Evolutionary conservation across 768 basidiomycete genomes (phyloP), one percentile per base, ranked within the genome.

Genomic region (Leccinum variicolor): DNA sequence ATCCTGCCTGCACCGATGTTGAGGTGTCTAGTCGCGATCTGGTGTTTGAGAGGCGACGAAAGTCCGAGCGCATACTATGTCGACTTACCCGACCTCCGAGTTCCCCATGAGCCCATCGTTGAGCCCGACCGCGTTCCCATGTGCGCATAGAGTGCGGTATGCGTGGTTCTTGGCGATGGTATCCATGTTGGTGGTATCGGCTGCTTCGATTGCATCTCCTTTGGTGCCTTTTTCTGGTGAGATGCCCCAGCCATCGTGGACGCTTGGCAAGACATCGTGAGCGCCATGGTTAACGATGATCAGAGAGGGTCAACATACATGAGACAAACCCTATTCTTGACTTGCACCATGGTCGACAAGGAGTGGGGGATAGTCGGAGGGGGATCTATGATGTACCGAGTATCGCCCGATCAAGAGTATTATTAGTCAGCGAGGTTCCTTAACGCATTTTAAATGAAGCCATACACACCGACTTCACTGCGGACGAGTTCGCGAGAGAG

Each of bases 241-340:
- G 64, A 95, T 79, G 55, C 94, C 94, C 94, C 94, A 98, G 23
- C 95, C 95, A 78, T 98, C 94, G 79, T 98, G 94, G 33, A 98
- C 93, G 68, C 89, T 92, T 61, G 36, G 39, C 10, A 41, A 19
- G 34, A 23, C 8, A 10, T 6, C 23, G 46, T 52, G 49, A 53
- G 54, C 14, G n/a, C 48, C 14, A 15, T 17, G 19, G 9, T 29
- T 0, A 2, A 19, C n/a, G 6, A 8, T 13, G 49, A 50, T 39
- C 15, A 6, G 45, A 29, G 21, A 13, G 26, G 41, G 26, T 49
- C 33, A 45, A 64, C 86, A 67, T 72, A 90, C 92, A 94, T 94
- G 60, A 94, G 80, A 73, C 93, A 94, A 74, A 95, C 89, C 78
- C 92, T 94, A 79, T 92, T 85, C 75, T 89, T 89, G 52, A 88